A percentile compares a stretch with the other conserved stretches of the same genome.
These are phyloP conservation scores for Candida lessepsii DNA, from an alignment of 805 yeast genomes.

Conservation along the genomic window DNA sequence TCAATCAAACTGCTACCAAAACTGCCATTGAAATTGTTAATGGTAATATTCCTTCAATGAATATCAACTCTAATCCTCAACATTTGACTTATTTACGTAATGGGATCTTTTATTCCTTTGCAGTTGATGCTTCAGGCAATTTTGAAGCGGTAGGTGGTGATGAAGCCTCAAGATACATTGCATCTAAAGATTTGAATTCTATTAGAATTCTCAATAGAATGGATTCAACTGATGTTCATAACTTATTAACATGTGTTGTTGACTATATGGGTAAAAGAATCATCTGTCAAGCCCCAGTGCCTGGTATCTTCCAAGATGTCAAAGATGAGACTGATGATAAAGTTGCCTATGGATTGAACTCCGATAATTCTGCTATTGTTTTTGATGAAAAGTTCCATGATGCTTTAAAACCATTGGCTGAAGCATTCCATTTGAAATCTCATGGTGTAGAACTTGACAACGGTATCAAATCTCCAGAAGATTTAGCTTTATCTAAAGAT, in stretches of 20 bases:
- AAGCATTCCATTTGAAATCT: slow-evolving; percentile 72
- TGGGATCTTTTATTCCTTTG: slow-evolving; percentile 84
- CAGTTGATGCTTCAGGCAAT: slow-evolving; percentile 60
- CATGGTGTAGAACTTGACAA: slow-evolving; percentile 56
- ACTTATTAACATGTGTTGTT: slow-evolving; percentile 78
- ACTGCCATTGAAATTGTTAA: slow-evolving; percentile 77
- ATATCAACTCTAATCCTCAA: slow-evolving; percentile 66
- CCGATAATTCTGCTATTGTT: slow-evolving; percentile 51
- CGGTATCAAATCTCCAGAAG: slow-evolving; percentile 40
- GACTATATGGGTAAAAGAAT: slow-evolving; percentile 89
- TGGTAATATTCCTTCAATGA: slow-evolving; percentile 75
- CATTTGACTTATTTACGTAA: slow-evolving; percentile 72
- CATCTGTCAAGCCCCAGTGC: slow-evolving; percentile 93
- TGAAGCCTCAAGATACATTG: slow-evolving; percentile 80
- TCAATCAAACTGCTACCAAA: slow-evolving; percentile 68
- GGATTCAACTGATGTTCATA: slow-evolving; percentile 61
- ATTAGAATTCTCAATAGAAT: slow-evolving; percentile 66
- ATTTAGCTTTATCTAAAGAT: slow-evolving; percentile 68
- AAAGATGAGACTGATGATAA: slow-evolving; percentile 42
- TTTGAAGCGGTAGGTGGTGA: slow-evolving; percentile 72
- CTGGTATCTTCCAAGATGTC: slow-evolving; percentile 68
- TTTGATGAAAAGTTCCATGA: slow-evolving; percentile 53
- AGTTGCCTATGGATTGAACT: slow-evolving; percentile 75
- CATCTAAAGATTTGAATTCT: slow-evolving; percentile 74
- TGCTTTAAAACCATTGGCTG: slow-evolving; percentile 60